Evolutionary conservation across 2,329 filamentous ascomycete genomes (phyloP), one percentile per base, ranked within the genome.

Genomic region (Chrysoporthe deuterocubensis): DNA sequence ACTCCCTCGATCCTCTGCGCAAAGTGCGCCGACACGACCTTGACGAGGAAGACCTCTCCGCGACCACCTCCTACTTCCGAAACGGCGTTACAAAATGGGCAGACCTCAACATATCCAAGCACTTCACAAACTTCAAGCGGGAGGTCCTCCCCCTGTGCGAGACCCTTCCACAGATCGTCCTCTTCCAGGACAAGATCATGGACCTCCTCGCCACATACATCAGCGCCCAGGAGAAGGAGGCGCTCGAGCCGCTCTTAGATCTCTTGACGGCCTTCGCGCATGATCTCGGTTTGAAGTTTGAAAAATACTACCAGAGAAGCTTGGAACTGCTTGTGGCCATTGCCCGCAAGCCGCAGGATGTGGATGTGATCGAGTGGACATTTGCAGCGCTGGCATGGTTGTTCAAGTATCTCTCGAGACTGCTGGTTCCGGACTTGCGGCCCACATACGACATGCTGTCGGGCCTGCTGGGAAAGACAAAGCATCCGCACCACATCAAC

Each of bases 341-440:
- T 71, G 94, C 94, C 13, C 90, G 90, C 65, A 91, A 89, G 73
- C 89, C 92, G 64, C 85, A 92, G 67, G 91, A 92, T 75, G 90
- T 92, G 37, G 92, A 94, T 71, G 94, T 96, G n/a, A 92, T 98
- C 62, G 96, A 99, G 81, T 98, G 95, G 94, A 95, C 93, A 62
- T 99, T 99, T 80, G 93, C 91, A 14, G 94, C 93, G 73, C 84
- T 99, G 66, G 94, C 96, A 58, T 99, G 96, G 84, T 84, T 98
- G 52, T 97, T 99, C 87, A 99, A 99, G 77, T 98, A 98, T 76
- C 87, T 99, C 5, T 96, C 94, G 2, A 90, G 93, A 71, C 85
- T 98, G 0, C 81, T 99, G 32, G 92, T 96, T 0, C 91, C 93
- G 4, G 92, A 99, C 75, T 81, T 99, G 71, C 85, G 92, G 70